These are phyloP conservation scores for Gynochthodes officinalis DNA, from an alignment of 257 asterid genomes.

Conservation along the genomic window DNA sequence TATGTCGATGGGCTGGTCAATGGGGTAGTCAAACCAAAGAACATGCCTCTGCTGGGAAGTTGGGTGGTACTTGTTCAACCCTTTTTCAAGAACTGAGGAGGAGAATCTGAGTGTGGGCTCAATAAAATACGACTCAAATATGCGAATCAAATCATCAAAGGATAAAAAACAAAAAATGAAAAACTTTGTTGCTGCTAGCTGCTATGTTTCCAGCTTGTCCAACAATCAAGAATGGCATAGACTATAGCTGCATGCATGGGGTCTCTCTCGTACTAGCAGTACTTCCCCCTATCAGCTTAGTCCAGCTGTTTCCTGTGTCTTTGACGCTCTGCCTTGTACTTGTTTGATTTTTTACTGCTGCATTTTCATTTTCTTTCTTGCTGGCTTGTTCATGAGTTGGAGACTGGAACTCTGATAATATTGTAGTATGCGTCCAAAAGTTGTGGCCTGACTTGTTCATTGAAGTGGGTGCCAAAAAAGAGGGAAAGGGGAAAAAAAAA, in stretches of 20 bases:
- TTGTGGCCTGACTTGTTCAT: slow-evolving; percentile 11
- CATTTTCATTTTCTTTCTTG: too few relatives aligned
- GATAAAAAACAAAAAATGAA: too few relatives aligned
- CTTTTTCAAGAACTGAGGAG: slow-evolving; percentile 18
- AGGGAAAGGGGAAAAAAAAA: too few relatives aligned
- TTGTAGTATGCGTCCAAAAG: slow-evolving; percentile 13
- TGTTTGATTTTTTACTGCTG: too few relatives aligned
- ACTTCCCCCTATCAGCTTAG: too few relatives aligned
- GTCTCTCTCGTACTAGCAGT: too few relatives aligned
- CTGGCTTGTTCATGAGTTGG: too few relatives aligned
- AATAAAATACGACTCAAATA: not conserved
- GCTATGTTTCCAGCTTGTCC: slow-evolving; percentile 25
- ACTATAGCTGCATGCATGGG: too few relatives aligned
- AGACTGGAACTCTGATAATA: too few relatives aligned
- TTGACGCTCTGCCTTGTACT: too few relatives aligned
- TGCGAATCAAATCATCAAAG: slow-evolving; percentile 40
- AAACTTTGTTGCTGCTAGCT: slow-evolving; percentile 25
- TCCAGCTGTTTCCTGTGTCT: too few relatives aligned
- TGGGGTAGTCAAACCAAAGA: slow-evolving; percentile 22
- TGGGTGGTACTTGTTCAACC: slow-evolving; percentile 19
- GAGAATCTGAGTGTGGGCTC: not conserved
- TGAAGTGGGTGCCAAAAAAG: slow-evolving; percentile 25
- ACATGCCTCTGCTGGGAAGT: slow-evolving; percentile 21
- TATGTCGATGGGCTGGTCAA: not conserved
- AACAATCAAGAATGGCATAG: slow-evolving; percentile 11